phyloP scores from a whole-genome alignment of 73 alveolate species.

The Stentor roeselii region DNA sequence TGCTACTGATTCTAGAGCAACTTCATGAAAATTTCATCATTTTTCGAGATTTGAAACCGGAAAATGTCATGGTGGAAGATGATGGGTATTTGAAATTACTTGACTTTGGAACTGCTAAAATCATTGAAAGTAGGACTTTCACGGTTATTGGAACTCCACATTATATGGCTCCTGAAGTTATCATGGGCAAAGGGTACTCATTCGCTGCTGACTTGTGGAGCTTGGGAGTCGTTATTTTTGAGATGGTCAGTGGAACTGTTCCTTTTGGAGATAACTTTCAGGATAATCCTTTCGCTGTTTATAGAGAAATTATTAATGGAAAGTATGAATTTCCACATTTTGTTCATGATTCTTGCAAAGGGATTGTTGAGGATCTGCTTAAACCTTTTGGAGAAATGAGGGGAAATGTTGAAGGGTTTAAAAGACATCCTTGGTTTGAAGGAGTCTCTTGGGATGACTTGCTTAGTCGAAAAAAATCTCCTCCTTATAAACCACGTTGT shows the following conservation, averaged over 20 bases:
- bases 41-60: neutral
- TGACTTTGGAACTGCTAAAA: conserved; percentile 18
- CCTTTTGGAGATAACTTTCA: conserved; percentile 1
- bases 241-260: conserved; percentile 1
- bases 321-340: neutral
- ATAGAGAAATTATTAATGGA: too few species aligned
- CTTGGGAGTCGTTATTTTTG: conserved; percentile 6
- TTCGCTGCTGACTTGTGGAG: neutral
- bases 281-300: too few species aligned
- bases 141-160: conserved; percentile 23
- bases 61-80: neutral
- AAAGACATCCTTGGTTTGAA: conserved; percentile 17
- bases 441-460: conserved; percentile 24
- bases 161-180: conserved; percentile 22
- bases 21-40: neutral
- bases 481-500: conserved; percentile 11
- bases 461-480: neutral
- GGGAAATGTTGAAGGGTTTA: conserved; percentile 14
- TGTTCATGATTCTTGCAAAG: neutral
- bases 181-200: neutral
- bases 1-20: conserved; percentile 2
- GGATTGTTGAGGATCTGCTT: neutral
- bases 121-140: neutral
- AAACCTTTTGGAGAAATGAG: neutral
- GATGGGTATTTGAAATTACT: neutral